Evolutionary conservation across 2,329 filamentous ascomycete species (phyloP), one percentile per base, ranked within the genome.

Genomic region (Plectosphaerella cucumerina): DNA sequence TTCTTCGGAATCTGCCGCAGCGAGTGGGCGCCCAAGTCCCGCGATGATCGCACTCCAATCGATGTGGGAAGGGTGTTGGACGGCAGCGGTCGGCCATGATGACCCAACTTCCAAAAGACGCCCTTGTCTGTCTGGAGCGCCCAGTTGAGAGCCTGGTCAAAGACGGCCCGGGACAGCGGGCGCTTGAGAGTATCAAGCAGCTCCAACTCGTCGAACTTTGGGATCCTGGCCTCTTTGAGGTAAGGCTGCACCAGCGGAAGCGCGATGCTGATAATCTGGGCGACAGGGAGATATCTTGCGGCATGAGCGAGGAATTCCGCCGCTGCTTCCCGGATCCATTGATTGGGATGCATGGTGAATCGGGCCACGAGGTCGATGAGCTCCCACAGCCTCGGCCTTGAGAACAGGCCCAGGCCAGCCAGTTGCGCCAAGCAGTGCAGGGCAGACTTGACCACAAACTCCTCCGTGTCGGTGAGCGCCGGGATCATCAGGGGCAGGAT

Each of bases 401-500:
- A 93, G 44, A 99, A 82, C 0, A 99, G 75, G 0, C 94, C 95
- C 18, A 99, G 76, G 49, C 88, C 86, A 9, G 93, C 91, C 74
- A 99, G 89, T 53, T 89, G 87, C 2, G 91, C 90, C 45, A 99
- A 76, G 1, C 93, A 94, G 58, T 94, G 85, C 26, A 99, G 76
- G 2, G 93, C 92, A 51, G 89, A 89, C 62, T 97, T 91, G 12
- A 99, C 86, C 2, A 99, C 94, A 63, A 90, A 93, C 60, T 97
- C 93, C 67, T 99, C 94, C 0, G 89, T 83, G 58, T 99, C 94
- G 1, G 91, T 90, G 60, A 99, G 75, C 8, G 94, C 93, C 67
- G 97, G 94, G 3, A 97, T 81, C 90, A 99, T 97, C 14, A 99
- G 76, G 1, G 95, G 94, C 22, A 99, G 72, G 57, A 97, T 96